phyloP scores from a whole-genome alignment of 2,329 filamentous ascomycete genomes.

The Microdochium nivale region DNA sequence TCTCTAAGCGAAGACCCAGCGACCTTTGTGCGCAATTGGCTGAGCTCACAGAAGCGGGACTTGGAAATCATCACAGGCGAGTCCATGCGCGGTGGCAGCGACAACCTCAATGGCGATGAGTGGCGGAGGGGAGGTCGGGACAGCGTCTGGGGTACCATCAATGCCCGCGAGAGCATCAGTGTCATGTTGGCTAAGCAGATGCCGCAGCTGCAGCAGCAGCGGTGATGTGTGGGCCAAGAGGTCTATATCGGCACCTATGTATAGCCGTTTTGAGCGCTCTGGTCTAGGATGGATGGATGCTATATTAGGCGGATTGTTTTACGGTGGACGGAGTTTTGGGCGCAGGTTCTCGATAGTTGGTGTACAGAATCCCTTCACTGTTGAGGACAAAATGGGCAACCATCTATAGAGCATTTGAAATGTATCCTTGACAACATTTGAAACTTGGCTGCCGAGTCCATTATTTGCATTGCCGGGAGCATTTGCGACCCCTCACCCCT shows the following conservation, averaged over 20 bases:
- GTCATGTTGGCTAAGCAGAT: constrained; percentile 46
- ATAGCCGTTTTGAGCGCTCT: too few species aligned
- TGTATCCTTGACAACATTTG: too few species aligned
- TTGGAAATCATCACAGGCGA: constrained; percentile 84
- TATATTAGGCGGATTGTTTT: too few species aligned
- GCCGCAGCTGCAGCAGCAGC: not conserved
- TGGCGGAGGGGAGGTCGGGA: constrained; percentile 55
- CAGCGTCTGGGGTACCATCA: constrained; percentile 48
- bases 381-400: too few species aligned
- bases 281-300: too few species aligned
- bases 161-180: constrained; percentile 55
- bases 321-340: too few species aligned
- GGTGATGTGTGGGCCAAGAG: not conserved
- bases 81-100: constrained; percentile 53
- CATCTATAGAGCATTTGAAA: too few species aligned
- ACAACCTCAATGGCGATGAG: constrained; percentile 51
- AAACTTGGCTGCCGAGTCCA: too few species aligned
- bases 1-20: constrained; percentile 74
- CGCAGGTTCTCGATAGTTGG: too few species aligned
- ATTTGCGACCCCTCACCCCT: too few species aligned
- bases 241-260: not conserved
- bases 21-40: constrained; percentile 77
- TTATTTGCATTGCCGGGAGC: too few species aligned
- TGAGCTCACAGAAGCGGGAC: constrained; percentile 84
- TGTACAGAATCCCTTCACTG: too few species aligned